Conservation (phyloP, 306 rosid genomes). For the Rosa rugosa region DNA sequence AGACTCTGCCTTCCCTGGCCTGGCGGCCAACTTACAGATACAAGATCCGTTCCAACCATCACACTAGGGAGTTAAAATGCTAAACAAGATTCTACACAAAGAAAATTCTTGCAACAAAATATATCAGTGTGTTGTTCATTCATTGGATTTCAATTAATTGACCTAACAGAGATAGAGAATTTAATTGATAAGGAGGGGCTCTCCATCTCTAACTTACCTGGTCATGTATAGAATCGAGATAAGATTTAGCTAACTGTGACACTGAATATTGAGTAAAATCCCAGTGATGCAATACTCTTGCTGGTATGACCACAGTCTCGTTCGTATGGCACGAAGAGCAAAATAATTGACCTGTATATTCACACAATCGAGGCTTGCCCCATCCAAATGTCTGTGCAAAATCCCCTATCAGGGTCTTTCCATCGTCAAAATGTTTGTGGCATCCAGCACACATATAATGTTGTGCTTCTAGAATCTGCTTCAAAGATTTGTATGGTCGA, state of each 20-base stretch:
- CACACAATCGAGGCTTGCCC: constrained; percentile 96
- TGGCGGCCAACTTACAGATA: neutral
- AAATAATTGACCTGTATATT: constrained; percentile 85
- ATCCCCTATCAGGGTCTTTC: constrained; percentile 65
- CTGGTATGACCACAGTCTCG: constrained; percentile 90
- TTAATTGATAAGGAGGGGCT: constrained; percentile 15
- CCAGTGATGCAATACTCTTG: constrained; percentile 94
- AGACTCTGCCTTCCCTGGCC: neutral
- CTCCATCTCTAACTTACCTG: constrained; percentile 54
- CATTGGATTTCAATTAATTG: neutral
- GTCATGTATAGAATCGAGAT: constrained; percentile 91
- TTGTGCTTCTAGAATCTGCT: constrained; percentile 87
- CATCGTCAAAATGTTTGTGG: constrained; percentile 84
- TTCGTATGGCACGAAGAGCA: constrained; percentile 93
- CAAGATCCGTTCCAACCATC: neutral
- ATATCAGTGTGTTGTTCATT: neutral
- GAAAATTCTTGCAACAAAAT: neutral
- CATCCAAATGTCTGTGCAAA: constrained; percentile 90
- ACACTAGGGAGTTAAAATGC: constrained; percentile 11
- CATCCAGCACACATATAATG: constrained; percentile 93
- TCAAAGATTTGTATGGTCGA: constrained; percentile 66
- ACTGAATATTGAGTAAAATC: constrained; percentile 76
- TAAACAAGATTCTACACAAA: neutral
- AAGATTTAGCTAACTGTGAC: constrained; percentile 92
- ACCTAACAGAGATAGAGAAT: neutral